phyloP scores from a whole-genome alignment of 176 grass and related monocot genomes.

The Carex scoparia region DNA sequence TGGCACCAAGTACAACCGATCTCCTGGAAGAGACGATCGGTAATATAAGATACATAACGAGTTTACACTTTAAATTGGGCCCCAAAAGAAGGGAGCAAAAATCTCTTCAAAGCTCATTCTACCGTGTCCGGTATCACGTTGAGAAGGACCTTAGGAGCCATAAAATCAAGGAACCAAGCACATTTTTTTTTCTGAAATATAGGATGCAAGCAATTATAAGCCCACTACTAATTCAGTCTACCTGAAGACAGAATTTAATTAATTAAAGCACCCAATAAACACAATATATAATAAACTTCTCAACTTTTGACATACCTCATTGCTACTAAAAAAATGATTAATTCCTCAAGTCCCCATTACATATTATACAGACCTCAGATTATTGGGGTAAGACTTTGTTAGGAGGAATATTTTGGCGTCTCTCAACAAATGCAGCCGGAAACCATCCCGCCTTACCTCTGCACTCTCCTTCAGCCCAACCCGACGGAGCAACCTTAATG shows the following conservation, averaged over 20 bases:
- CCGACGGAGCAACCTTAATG: slow-evolving; percentile 56
- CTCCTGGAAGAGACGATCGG: too few species aligned
- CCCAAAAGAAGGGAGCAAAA: too few species aligned
- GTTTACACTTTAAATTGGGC: too few species aligned
- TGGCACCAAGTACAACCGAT: too few species aligned
- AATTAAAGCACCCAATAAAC: background rate
- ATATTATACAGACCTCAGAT: background rate
- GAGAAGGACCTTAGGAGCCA: background rate
- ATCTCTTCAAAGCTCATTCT: too few species aligned
- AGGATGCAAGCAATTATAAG: background rate
- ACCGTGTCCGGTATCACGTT: too few species aligned
- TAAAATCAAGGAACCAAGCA: background rate
- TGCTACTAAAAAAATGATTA: background rate
- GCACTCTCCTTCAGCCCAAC: slow-evolving; percentile 96
- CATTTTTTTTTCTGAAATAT: too few species aligned
- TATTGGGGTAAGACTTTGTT: slow-evolving; percentile 79
- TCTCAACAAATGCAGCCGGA: slow-evolving; percentile 63
- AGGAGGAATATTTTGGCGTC: slow-evolving; percentile 69
- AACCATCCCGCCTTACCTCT: slow-evolving; percentile 91
- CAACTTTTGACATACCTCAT: background rate
- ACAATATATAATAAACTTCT: background rate
- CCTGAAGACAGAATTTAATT: background rate
- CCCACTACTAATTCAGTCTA: background rate
- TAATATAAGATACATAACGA: too few species aligned
- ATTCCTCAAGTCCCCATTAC: background rate